Evolutionary conservation across 805 yeast genomes (phyloP).

Genomic region (Lipomyces starkeyi): DNA sequence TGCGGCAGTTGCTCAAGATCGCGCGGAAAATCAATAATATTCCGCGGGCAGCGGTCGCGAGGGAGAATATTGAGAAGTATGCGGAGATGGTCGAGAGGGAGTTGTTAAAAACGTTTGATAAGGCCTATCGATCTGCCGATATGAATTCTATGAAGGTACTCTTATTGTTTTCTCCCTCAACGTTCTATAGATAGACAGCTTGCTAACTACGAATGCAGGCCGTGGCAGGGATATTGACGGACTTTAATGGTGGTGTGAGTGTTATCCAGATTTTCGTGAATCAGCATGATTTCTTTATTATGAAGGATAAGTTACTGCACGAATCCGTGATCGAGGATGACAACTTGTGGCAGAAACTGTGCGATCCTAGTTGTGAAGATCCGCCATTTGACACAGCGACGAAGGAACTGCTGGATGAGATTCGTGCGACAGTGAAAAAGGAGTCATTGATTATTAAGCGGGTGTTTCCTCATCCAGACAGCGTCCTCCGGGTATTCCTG

Average conservation of each 20-base stretch:
- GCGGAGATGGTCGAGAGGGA: conserved; percentile 78
- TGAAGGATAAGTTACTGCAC: conserved; percentile 52
- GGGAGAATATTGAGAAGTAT: conserved; percentile 63
- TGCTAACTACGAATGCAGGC: conserved; percentile 11
- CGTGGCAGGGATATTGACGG: conserved; percentile 69
- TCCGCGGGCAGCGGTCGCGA: conserved; percentile 42
- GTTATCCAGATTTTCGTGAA: conserved; percentile 82
- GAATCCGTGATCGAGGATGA: conserved; percentile 44
- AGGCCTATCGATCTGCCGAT: conserved; percentile 73
- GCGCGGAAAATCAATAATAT: conserved; percentile 60
- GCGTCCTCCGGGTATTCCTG: conserved; percentile 71
- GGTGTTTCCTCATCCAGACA: conserved; percentile 71
- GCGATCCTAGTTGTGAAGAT: conserved; percentile 62
- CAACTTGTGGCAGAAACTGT: conserved; percentile 60
- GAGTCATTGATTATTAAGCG: conserved; percentile 76
- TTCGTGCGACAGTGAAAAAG: conserved; percentile 63
- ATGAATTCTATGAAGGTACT: conserved; percentile 71
- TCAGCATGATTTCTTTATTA: conserved; percentile 73
- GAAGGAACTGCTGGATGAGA: conserved; percentile 58
- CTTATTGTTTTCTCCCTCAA: conserved; percentile 36
- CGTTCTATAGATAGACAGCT: neutral
- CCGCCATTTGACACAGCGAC: conserved; percentile 60
- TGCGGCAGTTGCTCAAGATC: conserved; percentile 67
- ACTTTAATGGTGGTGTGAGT: conserved; percentile 82
- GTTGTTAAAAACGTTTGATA: conserved; percentile 70